Base-by-base conservation (phyloP, 176 grass and related monocot species). In the Ensete glaucum region DNA sequence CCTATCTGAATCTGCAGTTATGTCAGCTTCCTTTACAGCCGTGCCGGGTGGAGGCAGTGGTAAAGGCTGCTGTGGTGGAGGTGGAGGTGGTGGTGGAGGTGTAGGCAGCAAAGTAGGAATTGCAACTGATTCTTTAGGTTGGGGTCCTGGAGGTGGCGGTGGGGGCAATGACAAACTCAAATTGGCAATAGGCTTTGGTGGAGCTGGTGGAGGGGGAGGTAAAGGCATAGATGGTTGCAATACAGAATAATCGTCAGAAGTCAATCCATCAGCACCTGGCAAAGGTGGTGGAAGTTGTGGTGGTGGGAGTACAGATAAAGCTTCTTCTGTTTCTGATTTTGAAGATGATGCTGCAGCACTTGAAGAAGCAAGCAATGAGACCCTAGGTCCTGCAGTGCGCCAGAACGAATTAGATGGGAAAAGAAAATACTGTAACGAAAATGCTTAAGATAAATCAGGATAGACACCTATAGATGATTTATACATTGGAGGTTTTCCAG, bases 81-180 rank as follows among this genome's bases (percentile, higher is more conserved):
- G 88, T 55, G 88, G 88, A 25, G 86, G 92, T 58, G 90, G 92
- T 60, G 92, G 93, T 24, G 79, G 89, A 57, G 87, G 89, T 24
- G 83, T 87, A 14, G 82, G 89, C 54, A 85, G 52, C 59, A 82
- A 72, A 77, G 72, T 81, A 81, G 82, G 76, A 81, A 70, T 79
- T 64, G 67, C 73, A 77, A 81, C 53, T 84, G 71, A 66, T 80
- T 92, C 93, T 85, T 81, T 88, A 14, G 81, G 87, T 48, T 87
- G 85, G 75, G 93, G 88, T 0, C 85, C 90, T 1, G 88, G 90
- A 72, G 87, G 92, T 48, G 95, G 94, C 6, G 90, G 94, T 48
- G 90, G 90, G 55, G 94, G 94, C 0, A 65, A 88, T 77, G 81
- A 89, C 77, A 87, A 71, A 24, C 21, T 65, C 20, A 48, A 24